Percentiles rank a stretch among this genome's conserved stretches.
Evolutionary conservation across 1,284 basidiomycete genomes (phyloP).

Genomic region (Wallemia mellicola): DNA sequence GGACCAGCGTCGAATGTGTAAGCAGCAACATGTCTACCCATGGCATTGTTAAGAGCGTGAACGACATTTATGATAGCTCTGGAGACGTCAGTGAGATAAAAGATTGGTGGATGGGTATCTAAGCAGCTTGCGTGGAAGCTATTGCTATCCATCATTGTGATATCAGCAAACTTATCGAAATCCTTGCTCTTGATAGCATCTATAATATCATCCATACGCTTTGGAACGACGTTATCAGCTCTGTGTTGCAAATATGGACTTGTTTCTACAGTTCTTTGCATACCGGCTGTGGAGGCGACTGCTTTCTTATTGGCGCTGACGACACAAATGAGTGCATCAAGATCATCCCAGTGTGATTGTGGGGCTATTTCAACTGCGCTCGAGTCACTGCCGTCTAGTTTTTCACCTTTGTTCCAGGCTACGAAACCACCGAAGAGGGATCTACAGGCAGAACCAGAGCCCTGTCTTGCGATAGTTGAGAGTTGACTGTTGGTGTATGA

Average conservation of each 20-base stretch:
- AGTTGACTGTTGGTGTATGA: constrained; percentile 36
- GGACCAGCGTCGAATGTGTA: constrained; percentile 98
- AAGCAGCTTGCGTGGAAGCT: constrained; percentile 94
- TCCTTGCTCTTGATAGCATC: constrained; percentile 48
- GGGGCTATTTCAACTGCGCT: constrained; percentile 66
- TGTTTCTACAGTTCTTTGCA: constrained; percentile 90
- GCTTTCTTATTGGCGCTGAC: constrained; percentile 92
- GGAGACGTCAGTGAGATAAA: constrained; percentile 95
- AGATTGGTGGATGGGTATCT: constrained; percentile 90
- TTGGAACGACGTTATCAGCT: constrained; percentile 58
- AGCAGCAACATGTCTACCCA: constrained; percentile 44
- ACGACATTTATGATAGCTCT: constrained; percentile 56
- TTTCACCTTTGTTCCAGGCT: constrained; percentile 61
- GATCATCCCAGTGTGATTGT: constrained; percentile 66
- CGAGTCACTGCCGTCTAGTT: constrained; percentile 47
- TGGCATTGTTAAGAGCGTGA: constrained; percentile 76
- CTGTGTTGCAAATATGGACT: constrained; percentile 66
- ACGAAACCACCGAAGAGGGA: constrained; percentile 94
- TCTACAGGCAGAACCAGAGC: constrained; percentile 87
- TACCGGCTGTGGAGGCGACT: constrained; percentile 74
- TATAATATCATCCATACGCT: constrained; percentile 52
- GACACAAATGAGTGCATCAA: constrained; percentile 92
- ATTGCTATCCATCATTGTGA: constrained; percentile 95
- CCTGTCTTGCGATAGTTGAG: constrained; percentile 81
- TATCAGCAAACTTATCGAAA: constrained; percentile 60